phyloP scores from a whole-genome alignment of 495 filamentous ascomycete species.

The Aspergillus coremiiformis region DNA sequence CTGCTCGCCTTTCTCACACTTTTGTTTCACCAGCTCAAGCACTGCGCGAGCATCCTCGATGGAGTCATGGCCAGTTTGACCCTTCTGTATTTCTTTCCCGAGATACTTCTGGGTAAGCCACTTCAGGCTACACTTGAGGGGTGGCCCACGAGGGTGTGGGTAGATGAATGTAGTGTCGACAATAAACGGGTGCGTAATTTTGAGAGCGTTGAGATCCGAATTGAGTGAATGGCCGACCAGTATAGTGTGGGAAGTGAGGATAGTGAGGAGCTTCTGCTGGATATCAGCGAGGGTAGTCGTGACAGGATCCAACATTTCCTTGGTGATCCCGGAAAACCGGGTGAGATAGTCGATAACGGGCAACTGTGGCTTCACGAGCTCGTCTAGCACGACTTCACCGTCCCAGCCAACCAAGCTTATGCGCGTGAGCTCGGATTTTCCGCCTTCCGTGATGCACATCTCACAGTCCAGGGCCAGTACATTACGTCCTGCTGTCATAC shows the following conservation, averaged over 20 bases:
- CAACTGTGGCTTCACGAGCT: slow-evolving; percentile 81
- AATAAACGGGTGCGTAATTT: slow-evolving; percentile 83
- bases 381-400: slow-evolving; percentile 72
- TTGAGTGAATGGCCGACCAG: slow-evolving; percentile 89
- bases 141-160: slow-evolving; percentile 70
- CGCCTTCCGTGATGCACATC: slow-evolving; percentile 80
- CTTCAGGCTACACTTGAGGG: slow-evolving; percentile 69
- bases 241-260: slow-evolving; percentile 69
- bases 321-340: slow-evolving; percentile 80
- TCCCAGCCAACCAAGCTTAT: slow-evolving; percentile 85
- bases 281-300: slow-evolving; percentile 81
- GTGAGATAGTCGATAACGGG: slow-evolving; percentile 89
- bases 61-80: slow-evolving; percentile 73
- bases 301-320: slow-evolving; percentile 67
- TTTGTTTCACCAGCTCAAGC: slow-evolving; percentile 86
- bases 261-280: slow-evolving; percentile 62
- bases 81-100: slow-evolving; percentile 76
- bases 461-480: slow-evolving; percentile 87
- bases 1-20: slow-evolving; percentile 80
- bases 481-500: slow-evolving; percentile 75
- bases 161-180: slow-evolving; percentile 84
- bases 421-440: slow-evolving; percentile 72
- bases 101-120: slow-evolving; percentile 76
- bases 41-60: slow-evolving; percentile 87
- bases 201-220: slow-evolving; percentile 76